phyloP scores from a whole-genome alignment of 306 rosid species.

The Cyclanthera cordifolia region DNA sequence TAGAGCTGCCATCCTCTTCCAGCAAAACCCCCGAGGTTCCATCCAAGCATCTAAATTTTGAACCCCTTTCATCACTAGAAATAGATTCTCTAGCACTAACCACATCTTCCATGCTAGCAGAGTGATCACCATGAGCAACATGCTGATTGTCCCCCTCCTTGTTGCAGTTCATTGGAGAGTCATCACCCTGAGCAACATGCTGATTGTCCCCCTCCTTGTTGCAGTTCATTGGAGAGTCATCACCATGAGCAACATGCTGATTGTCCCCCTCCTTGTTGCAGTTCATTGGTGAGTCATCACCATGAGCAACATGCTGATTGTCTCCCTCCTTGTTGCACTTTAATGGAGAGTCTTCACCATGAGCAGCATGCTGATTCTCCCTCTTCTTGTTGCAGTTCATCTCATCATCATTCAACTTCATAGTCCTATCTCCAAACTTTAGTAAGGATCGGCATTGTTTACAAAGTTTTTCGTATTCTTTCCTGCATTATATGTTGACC shows the following conservation, averaged over 20 bases:
- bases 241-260: constrained; percentile 32
- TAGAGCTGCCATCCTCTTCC: constrained; percentile 54
- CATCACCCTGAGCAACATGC: constrained; percentile 34
- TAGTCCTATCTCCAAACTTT: constrained; percentile 40
- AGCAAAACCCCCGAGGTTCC: constrained; percentile 51
- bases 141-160: background rate
- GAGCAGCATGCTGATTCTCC: constrained; percentile 29
- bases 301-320: constrained; percentile 34
- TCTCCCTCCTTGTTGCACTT: constrained; percentile 33
- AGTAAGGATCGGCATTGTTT: constrained; percentile 59
- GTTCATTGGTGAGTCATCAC: constrained; percentile 48
- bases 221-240: constrained; percentile 48
- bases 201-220: constrained; percentile 36
- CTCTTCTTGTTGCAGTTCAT: constrained; percentile 37
- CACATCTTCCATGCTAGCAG: constrained; percentile 82
- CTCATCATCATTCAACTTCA: constrained; percentile 50
- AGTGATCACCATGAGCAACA: constrained; percentile 23
- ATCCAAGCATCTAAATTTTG: constrained; percentile 46
- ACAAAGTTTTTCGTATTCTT: constrained; percentile 72
- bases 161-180: background rate
- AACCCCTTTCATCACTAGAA: constrained; percentile 67
- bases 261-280: constrained; percentile 36
- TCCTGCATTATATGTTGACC: constrained; percentile 42
- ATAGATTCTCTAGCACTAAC: constrained; percentile 78
- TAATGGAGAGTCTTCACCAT: constrained; percentile 51